Conservation (phyloP, 2,329 filamentous ascomycete species). For the Eutypa lata region DNA sequence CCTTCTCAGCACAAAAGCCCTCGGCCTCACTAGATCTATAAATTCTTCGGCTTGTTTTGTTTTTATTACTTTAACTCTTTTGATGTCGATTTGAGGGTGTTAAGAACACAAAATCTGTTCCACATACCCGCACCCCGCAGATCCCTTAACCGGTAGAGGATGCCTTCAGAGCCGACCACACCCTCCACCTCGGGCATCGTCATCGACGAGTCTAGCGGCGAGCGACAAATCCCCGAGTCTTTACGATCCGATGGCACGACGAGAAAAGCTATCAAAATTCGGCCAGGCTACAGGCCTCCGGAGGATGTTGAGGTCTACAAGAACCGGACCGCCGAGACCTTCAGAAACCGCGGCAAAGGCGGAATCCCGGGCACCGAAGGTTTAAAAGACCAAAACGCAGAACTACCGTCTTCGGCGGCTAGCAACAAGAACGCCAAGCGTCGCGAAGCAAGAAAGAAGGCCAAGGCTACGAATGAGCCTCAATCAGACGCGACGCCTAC, state of each 20-base stretch:
- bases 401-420: slow-evolving; percentile 42
- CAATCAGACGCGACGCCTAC: slow-evolving; percentile 56
- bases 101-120: too few relatives aligned
- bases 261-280: slow-evolving; percentile 91
- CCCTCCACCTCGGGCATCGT: slow-evolving; percentile 71
- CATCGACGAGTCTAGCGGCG: slow-evolving; percentile 69
- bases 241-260: slow-evolving; percentile 82
- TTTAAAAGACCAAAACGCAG: slow-evolving; percentile 46
- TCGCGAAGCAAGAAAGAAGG: slow-evolving; percentile 54
- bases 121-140: too few relatives aligned
- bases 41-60: too few relatives aligned
- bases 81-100: too few relatives aligned
- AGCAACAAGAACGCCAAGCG: slow-evolving; percentile 86
- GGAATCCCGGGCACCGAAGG: slow-evolving; percentile 74
- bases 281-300: slow-evolving; percentile 87
- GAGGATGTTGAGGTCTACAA: slow-evolving; percentile 97
- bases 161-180: slow-evolving; percentile 47
- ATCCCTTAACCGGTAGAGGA: too few relatives aligned
- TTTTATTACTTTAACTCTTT: too few relatives aligned
- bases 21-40: too few relatives aligned
- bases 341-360: slow-evolving; percentile 69
- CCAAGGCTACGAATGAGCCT: slow-evolving; percentile 54
- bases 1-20: too few relatives aligned
- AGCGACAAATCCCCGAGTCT: slow-evolving; percentile 87
- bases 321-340: slow-evolving; percentile 83